Evolutionary conservation across 176 grass and related monocot species (phyloP).

Genomic region (Phyllostachys edulis): DNA sequence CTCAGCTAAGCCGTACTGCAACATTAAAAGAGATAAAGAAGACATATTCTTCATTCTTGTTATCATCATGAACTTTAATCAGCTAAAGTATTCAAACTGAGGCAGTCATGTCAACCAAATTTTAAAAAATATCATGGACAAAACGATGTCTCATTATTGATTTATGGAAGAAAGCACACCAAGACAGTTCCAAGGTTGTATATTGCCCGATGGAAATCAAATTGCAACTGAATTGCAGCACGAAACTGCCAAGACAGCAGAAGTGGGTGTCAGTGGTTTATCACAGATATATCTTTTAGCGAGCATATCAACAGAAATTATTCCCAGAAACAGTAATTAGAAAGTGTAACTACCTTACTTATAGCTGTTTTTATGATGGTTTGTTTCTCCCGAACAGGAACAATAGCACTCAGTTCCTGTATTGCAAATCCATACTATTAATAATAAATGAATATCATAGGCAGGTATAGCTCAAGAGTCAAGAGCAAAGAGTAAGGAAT

Average conservation of each 20-base stretch:
- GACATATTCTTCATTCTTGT: neutral
- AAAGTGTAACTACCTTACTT: constrained; percentile 70
- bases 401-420: constrained; percentile 95
- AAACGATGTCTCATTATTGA: constrained; percentile 30
- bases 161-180: constrained; percentile 46
- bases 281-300: neutral
- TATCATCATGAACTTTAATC: constrained; percentile 12
- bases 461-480: constrained; percentile 24
- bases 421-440: constrained; percentile 38
- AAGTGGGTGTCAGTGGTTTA: constrained; percentile 11
- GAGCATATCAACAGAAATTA: constrained; percentile 15
- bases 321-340: neutral
- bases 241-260: constrained; percentile 64
- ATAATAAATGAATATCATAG: constrained; percentile 24
- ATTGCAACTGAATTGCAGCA: constrained; percentile 90
- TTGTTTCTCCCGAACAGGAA: constrained; percentile 91
- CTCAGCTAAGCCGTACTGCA: constrained; percentile 97
- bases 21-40: constrained; percentile 19
- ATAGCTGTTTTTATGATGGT: constrained; percentile 97
- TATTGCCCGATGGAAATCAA: constrained; percentile 99
- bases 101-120: neutral
- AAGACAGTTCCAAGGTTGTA: constrained; percentile 99
- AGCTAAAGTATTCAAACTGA: constrained; percentile 8
- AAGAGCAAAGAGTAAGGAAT: constrained; percentile 14
- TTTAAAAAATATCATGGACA: neutral